Percentiles rank a stretch among this genome's conserved stretches.
Evolutionary conservation across 257 asterid species (phyloP).

Genomic region (Solanum corneliomulleri): DNA sequence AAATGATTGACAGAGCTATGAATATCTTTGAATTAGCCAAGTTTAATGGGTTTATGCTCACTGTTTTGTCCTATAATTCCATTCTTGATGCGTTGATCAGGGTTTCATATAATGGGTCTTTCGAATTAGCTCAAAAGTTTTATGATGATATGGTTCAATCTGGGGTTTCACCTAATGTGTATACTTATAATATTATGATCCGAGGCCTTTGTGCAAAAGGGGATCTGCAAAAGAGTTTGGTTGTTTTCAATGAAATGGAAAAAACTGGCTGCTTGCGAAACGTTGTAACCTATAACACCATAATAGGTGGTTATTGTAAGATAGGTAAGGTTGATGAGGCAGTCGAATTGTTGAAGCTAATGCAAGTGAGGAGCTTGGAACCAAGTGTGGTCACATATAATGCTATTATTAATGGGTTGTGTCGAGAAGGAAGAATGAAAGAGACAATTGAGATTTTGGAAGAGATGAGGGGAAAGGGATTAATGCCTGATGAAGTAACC

Average conservation of each 20-base stretch:
- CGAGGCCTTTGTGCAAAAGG: constrained; percentile 52
- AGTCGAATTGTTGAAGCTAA: constrained; percentile 22
- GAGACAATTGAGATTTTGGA: constrained; percentile 41
- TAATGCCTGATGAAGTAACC: constrained; percentile 67
- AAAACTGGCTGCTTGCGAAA: constrained; percentile 52
- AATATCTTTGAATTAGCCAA: constrained; percentile 38
- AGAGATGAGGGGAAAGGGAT: constrained; percentile 52
- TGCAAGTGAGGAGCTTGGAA: constrained; percentile 52
- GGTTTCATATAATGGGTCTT: constrained; percentile 17
- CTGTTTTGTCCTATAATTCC: constrained; percentile 65
- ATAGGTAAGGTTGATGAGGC: constrained; percentile 38
- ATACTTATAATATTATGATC: constrained; percentile 65
- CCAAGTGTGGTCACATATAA: constrained; percentile 68
- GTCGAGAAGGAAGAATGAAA: constrained; percentile 59
- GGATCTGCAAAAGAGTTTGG: constrained; percentile 39
- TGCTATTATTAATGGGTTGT: constrained; percentile 61
- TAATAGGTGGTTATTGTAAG: constrained; percentile 61
- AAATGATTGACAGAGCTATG: constrained; percentile 55
- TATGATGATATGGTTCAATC: constrained; percentile 38
- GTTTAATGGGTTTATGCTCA: constrained; percentile 63
- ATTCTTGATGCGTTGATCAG: constrained; percentile 55
- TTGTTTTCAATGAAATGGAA: constrained; percentile 48
- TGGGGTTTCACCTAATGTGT: constrained; percentile 65
- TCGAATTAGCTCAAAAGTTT: constrained; percentile 33
- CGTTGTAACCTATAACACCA: constrained; percentile 67